Percentiles rank a stretch among this genome's conserved stretches.
Conservation (phyloP, 2,329 filamentous ascomycete species). For the Dothideomycetidae sp. region DNA sequence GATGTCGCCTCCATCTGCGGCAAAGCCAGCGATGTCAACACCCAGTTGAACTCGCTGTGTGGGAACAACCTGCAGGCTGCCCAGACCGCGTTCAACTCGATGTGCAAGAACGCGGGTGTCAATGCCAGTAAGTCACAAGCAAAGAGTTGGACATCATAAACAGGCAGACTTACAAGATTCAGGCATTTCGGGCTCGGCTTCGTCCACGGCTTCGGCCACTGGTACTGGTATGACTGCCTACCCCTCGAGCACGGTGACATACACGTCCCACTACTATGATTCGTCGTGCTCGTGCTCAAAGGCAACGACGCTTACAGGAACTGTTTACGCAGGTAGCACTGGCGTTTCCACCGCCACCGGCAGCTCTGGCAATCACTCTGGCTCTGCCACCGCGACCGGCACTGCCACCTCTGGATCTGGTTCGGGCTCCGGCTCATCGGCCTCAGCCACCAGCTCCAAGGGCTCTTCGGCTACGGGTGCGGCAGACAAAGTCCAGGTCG, state of each 20-base stretch:
- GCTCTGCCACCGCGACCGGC: constrained; percentile 4
- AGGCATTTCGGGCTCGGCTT: constrained; percentile 11
- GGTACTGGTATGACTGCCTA: constrained; percentile 7
- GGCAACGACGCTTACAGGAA: constrained; percentile 11
- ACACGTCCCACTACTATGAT: constrained; percentile 16
- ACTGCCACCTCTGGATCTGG: constrained; percentile 5
- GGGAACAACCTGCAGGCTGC: constrained; percentile 18
- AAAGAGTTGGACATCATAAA: constrained; percentile 3
- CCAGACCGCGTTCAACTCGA: constrained; percentile 18
- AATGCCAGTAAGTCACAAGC: constrained; percentile 17
- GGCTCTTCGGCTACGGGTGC: constrained; percentile 10
- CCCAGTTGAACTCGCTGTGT: constrained; percentile 19
- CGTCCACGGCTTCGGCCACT: constrained; percentile 11
- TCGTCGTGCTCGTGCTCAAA: constrained; percentile 16
- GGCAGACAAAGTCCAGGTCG: constrained; percentile 6
- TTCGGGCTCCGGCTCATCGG: constrained; percentile 8
- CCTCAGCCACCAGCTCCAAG: constrained; percentile 5
- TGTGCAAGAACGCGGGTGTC: constrained; percentile 21
- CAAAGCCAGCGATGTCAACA: constrained; percentile 17
- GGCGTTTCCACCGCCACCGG: constrained; percentile 8
- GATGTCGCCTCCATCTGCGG: constrained; percentile 22
- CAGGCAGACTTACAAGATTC: constrained; percentile 1
- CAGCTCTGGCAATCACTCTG: constrained; percentile 6
- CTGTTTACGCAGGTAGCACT: constrained; percentile 6
- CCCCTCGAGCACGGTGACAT: constrained; percentile 13